phyloP scores from a whole-genome alignment of 345 rosid genomes.

The Eucalyptus rudis region DNA sequence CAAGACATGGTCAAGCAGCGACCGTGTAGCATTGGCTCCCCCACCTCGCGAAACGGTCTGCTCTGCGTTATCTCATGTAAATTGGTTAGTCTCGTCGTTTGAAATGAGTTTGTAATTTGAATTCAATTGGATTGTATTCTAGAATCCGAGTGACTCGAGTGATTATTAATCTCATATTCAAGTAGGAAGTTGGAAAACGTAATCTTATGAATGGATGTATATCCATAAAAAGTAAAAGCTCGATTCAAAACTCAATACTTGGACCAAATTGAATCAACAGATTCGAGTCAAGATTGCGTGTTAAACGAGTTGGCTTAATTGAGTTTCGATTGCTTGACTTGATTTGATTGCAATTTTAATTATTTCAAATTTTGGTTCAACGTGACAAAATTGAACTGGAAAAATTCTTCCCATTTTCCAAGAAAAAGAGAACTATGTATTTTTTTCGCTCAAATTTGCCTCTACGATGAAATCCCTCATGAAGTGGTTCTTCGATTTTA shows the following conservation, averaged over 20 bases:
- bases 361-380: not conserved
- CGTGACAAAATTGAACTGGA: accelerated
- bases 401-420: not conserved
- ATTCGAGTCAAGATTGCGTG: not conserved
- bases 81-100: not conserved
- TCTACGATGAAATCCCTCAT: no score
- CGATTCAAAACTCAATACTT: no score
- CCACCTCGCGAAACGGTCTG: not conserved
- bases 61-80: not conserved
- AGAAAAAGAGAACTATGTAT: not conserved
- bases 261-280: not conserved
- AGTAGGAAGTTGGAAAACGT: accelerated
- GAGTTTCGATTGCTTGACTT: not conserved
- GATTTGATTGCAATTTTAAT: not conserved
- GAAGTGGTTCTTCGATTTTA: no score
- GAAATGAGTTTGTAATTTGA: no score
- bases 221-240: not conserved
- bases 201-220: not conserved
- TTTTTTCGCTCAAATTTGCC: no score
- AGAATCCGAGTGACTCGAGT: not conserved
- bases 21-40: not conserved
- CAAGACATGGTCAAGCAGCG: not conserved
- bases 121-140: no score
- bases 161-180: not conserved
- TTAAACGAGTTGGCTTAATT: not conserved